phyloP scores from a whole-genome alignment of 331 rosid species.

The Malus hybrid region DNA sequence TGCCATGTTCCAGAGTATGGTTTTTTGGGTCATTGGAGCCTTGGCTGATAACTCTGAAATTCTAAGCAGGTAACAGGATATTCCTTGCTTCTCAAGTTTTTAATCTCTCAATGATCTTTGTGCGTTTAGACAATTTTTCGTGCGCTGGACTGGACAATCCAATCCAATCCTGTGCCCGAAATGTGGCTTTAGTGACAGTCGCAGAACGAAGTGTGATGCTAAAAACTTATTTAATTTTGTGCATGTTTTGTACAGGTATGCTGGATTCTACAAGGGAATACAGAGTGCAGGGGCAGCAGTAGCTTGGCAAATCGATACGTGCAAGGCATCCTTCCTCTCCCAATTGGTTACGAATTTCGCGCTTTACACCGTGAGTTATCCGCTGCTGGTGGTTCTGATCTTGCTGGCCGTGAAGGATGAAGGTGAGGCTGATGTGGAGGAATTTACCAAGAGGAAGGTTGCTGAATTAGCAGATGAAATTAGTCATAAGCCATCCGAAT shows the following conservation, averaged over 20 bases:
- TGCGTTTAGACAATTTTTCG: neutral
- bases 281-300: constrained; percentile 97
- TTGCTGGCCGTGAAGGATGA: constrained; percentile 67
- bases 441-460: constrained; percentile 17
- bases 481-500: neutral
- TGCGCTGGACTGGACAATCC: too few relatives aligned
- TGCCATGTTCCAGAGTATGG: constrained; percentile 83
- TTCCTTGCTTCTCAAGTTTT: neutral
- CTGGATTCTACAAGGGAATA: constrained; percentile 81
- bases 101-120: neutral
- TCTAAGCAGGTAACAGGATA: constrained; percentile 50
- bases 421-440: constrained; percentile 9
- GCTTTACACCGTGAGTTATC: constrained; percentile 61
- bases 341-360: constrained; percentile 69
- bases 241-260: constrained; percentile 38
- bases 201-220: neutral
- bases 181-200: too few relatives aligned
- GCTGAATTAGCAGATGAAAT: constrained; percentile 1
- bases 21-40: constrained; percentile 90
- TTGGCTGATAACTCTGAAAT: constrained; percentile 81
- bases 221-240: neutral
- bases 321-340: constrained; percentile 29
- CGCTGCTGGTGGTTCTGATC: constrained; percentile 48
- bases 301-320: constrained; percentile 81
- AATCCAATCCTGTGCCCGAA: too few relatives aligned